Evolutionary conservation across 2,329 filamentous ascomycete species (phyloP).

Genomic region (Endoconidiophora laricicola): DNA sequence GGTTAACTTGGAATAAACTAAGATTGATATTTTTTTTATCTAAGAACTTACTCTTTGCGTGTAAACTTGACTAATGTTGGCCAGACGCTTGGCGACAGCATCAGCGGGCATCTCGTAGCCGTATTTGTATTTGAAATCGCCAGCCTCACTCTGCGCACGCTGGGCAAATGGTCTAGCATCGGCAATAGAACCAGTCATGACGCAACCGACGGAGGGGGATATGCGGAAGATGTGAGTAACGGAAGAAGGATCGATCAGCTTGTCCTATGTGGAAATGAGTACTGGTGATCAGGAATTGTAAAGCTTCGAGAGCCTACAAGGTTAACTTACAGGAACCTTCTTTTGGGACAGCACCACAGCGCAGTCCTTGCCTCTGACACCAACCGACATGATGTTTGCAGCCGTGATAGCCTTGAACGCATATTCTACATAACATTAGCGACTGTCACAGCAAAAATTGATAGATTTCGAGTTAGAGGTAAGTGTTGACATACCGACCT

Average conservation of each 20-base stretch:
- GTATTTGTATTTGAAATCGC: conserved; percentile 96
- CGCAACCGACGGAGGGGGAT: conserved; percentile 88
- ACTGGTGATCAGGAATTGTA: background rate
- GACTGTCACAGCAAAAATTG: background rate
- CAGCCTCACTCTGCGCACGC: conserved; percentile 85
- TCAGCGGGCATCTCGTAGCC: conserved; percentile 99
- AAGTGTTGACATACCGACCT: conserved; percentile 70
- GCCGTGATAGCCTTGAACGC: conserved; percentile 99
- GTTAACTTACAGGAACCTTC: conserved; percentile 78
- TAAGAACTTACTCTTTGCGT: conserved; percentile 62
- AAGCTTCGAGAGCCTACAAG: background rate
- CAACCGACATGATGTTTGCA: conserved; percentile 96
- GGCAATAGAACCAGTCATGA: conserved; percentile 97
- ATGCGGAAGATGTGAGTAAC: conserved; percentile 96
- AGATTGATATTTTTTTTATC: background rate
- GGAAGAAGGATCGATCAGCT: conserved; percentile 93
- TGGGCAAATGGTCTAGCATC: conserved; percentile 88
- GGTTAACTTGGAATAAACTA: background rate
- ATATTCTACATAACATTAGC: conserved; percentile 54
- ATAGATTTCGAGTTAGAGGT: conserved; percentile 2
- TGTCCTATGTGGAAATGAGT: conserved; percentile 48
- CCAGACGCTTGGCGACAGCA: conserved; percentile 85
- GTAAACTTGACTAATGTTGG: conserved; percentile 98
- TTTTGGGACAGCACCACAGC: conserved; percentile 97
- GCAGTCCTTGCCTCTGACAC: conserved; percentile 89